A percentile compares a stretch with the other conserved stretches of the same genome.
Evolutionary conservation across 2,329 filamentous ascomycete species (phyloP).

Genomic region (Curvularia sp.): DNA sequence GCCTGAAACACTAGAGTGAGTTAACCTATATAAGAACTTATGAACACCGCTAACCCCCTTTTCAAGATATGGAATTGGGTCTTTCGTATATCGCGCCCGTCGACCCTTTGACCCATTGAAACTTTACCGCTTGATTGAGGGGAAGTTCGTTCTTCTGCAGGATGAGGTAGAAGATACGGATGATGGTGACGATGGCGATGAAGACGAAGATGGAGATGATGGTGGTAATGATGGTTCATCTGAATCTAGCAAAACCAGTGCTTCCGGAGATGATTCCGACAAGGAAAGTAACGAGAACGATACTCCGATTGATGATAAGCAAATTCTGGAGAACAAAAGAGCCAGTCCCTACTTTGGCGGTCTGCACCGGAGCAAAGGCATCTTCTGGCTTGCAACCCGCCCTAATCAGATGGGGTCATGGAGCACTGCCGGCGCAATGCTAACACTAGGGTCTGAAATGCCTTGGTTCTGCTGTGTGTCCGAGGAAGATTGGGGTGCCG

Average conservation of each 20-base stretch:
- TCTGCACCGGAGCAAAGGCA: slow-evolving; percentile 69
- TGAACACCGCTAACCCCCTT: neutral
- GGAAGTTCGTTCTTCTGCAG: slow-evolving; percentile 55
- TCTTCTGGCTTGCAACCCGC: slow-evolving; percentile 66
- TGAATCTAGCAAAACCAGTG: slow-evolving; percentile 24
- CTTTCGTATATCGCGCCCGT: slow-evolving; percentile 71
- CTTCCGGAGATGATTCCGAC: slow-evolving; percentile 28
- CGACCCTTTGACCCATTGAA: slow-evolving; percentile 53
- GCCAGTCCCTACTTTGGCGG: slow-evolving; percentile 60
- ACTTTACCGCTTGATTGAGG: slow-evolving; percentile 52
- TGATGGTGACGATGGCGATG: slow-evolving; percentile 33
- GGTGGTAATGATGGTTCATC: slow-evolving; percentile 20
- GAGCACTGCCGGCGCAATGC: slow-evolving; percentile 70
- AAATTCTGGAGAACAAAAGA: slow-evolving; percentile 65
- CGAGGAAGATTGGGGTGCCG: slow-evolving; percentile 60
- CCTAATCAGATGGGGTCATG: slow-evolving; percentile 65
- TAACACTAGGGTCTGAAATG: slow-evolving; percentile 67
- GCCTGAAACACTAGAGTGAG: slow-evolving; percentile 72
- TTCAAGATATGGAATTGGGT: slow-evolving; percentile 69
- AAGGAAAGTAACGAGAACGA: slow-evolving; percentile 43
- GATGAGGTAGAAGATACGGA: slow-evolving; percentile 60
- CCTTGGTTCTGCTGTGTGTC: slow-evolving; percentile 66
- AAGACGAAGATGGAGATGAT: slow-evolving; percentile 17
- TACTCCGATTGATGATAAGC: slow-evolving; percentile 40
- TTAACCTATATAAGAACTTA: neutral